Percentiles rank a stretch among this genome's conserved stretches.
Conservation (phyloP, 2,329 filamentous ascomycete genomes). For the Beauveria brongniartii region DNA sequence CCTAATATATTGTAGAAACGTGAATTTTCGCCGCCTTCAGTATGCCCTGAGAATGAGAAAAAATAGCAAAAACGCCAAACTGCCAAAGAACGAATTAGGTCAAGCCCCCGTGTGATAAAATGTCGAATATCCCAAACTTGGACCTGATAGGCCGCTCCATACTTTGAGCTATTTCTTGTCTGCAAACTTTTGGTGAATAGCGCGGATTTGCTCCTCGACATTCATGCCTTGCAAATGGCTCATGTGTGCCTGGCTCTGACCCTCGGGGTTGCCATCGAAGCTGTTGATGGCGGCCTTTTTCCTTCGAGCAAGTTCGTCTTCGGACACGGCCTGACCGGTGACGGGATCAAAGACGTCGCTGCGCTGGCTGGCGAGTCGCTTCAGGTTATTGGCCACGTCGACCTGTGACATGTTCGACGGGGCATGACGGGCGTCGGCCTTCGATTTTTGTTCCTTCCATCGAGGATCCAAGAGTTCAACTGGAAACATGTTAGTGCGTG, state of each 20-base stretch:
- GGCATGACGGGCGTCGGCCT: slow-evolving; percentile 73
- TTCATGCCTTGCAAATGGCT: slow-evolving; percentile 61
- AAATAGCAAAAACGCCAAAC: slow-evolving; percentile 4
- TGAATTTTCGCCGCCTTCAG: background rate
- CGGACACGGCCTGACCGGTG: slow-evolving; percentile 58
- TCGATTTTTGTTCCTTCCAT: slow-evolving; percentile 93
- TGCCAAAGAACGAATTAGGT: background rate
- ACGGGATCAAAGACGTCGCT: slow-evolving; percentile 77
- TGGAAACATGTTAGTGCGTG: slow-evolving; percentile 33
- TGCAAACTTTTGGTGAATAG: slow-evolving; percentile 48
- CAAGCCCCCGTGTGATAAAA: background rate
- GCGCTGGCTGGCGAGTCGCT: slow-evolving; percentile 84
- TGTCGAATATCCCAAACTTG: background rate
- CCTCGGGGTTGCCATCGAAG: slow-evolving; percentile 59
- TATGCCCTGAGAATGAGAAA: background rate
- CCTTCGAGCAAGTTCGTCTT: slow-evolving; percentile 65
- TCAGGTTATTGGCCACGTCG: slow-evolving; percentile 89
- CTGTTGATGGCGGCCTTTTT: slow-evolving; percentile 63
- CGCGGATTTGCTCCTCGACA: slow-evolving; percentile 76
- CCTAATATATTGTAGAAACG: background rate
- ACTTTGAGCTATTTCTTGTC: slow-evolving; percentile 25
- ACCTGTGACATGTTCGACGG: slow-evolving; percentile 79
- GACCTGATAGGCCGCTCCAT: too few relatives aligned
- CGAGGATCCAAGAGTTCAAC: slow-evolving; percentile 88
- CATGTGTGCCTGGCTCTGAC: slow-evolving; percentile 44